These are phyloP conservation scores for Albophoma yamanashiensis DNA, from an alignment of 2,329 filamentous ascomycete genomes.

Conservation along the genomic window DNA sequence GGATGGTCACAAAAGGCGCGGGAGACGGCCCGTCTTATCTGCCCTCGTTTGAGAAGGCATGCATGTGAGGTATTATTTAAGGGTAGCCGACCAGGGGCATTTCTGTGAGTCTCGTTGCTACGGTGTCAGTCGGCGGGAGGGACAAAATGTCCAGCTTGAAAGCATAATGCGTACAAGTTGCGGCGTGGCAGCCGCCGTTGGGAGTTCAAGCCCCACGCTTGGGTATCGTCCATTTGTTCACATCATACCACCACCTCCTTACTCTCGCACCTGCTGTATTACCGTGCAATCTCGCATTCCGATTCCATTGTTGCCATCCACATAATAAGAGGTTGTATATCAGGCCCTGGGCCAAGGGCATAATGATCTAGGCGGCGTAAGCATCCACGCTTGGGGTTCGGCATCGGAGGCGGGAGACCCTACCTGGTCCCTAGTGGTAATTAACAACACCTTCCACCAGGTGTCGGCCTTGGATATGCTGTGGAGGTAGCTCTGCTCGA, in stretches of 20 bases:
- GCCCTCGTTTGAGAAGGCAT: neutral
- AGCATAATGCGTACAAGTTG: neutral
- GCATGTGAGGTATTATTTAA: neutral
- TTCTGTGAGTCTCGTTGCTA: neutral
- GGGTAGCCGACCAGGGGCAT: neutral
- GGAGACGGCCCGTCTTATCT: neutral
- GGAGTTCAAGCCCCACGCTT: constrained; percentile 27
- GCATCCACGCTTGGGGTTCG: neutral
- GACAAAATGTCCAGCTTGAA: neutral
- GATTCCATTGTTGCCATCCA: constrained; percentile 89
- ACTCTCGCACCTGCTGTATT: constrained; percentile 65
- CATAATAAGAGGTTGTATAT: constrained; percentile 77
- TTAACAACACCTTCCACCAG: constrained; percentile 70
- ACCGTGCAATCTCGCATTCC: constrained; percentile 64
- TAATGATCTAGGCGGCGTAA: constrained; percentile 49
- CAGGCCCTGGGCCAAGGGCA: constrained; percentile 80
- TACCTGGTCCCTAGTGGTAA: constrained; percentile 86
- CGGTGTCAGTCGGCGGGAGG: neutral
- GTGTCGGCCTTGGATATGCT: constrained; percentile 73
- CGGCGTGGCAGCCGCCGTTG: neutral
- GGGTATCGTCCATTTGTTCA: constrained; percentile 82
- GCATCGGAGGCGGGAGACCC: constrained; percentile 2
- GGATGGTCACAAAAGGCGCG: neutral
- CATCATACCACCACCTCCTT: constrained; percentile 87
- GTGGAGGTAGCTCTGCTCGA: constrained; percentile 95